Evolutionary conservation across 768 basidiomycete genomes (phyloP).

Genomic region (Terana coerulea): DNA sequence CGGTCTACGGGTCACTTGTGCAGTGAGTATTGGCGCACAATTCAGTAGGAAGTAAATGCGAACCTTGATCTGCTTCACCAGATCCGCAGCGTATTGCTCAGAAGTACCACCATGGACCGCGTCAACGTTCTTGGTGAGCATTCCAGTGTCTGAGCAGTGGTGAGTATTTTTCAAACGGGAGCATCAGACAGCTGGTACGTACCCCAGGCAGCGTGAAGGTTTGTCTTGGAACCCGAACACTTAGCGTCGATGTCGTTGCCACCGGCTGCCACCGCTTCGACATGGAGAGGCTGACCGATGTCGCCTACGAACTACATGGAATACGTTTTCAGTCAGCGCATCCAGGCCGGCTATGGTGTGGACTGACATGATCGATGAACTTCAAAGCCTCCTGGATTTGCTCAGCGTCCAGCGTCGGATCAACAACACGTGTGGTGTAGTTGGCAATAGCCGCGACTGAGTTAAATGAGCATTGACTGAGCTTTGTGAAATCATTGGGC

Average conservation of each 20-base stretch:
- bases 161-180: not conserved
- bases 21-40: not conserved
- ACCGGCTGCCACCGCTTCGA: conserved; percentile 23
- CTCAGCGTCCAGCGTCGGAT: conserved; percentile 34
- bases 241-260: conserved; percentile 24
- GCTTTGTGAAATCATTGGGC: not conserved
- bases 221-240: conserved; percentile 20
- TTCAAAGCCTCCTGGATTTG: conserved; percentile 49
- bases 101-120: conserved; percentile 16
- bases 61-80: conserved; percentile 33
- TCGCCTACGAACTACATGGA: conserved; percentile 21
- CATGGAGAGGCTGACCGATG: conserved; percentile 25
- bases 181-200: not conserved
- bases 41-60: not conserved
- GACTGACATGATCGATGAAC: conserved; percentile 32
- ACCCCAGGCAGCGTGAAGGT: conserved; percentile 24
- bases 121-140: conserved; percentile 21
- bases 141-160: conserved; percentile 18
- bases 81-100: conserved; percentile 15
- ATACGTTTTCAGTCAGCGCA: not conserved
- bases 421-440: conserved; percentile 47
- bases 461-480: not conserved
- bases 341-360: not conserved
- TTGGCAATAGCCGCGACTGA: conserved; percentile 53
- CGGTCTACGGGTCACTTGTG: conserved; percentile 17